Percentiles rank a stretch among this genome's conserved stretches.
Conservation (phyloP, 75 land plant genomes). For the Sequoiadendron giganteum region DNA sequence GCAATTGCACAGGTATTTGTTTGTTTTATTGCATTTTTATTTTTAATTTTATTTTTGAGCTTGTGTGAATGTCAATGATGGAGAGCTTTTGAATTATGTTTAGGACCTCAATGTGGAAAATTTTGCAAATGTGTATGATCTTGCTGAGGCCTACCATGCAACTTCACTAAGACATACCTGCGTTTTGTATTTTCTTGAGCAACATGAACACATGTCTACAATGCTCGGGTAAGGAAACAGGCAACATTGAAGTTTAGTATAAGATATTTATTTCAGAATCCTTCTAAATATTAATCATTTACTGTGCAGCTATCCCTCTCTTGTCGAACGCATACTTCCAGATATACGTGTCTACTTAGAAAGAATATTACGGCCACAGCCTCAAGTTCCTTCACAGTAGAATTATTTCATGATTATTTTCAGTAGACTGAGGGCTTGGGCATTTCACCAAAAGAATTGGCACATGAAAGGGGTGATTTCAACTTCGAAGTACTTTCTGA, state of each 20-base stretch:
- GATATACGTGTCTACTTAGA: slow-evolving; percentile 72
- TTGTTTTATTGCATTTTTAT: neutral
- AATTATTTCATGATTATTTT: neutral
- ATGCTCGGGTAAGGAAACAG: slow-evolving; percentile 63
- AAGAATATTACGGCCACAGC: slow-evolving; percentile 69
- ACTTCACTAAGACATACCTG: slow-evolving; percentile 75
- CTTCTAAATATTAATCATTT: neutral
- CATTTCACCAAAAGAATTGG: neutral
- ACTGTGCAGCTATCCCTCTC: slow-evolving; percentile 52
- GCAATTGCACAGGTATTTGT: slow-evolving; percentile 81
- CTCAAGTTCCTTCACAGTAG: neutral
- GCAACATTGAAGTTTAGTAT: neutral
- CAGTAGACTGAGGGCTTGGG: neutral
- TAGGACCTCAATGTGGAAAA: slow-evolving; percentile 87
- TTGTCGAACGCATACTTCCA: slow-evolving; percentile 78
- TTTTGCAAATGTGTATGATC: slow-evolving; percentile 74
- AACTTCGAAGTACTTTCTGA: neutral
- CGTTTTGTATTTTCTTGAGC: slow-evolving; percentile 75
- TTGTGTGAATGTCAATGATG: neutral
- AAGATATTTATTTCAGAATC: neutral
- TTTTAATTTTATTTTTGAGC: neutral
- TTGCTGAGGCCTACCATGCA: slow-evolving; percentile 92
- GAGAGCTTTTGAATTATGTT: neutral
- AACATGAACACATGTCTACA: slow-evolving; percentile 61
- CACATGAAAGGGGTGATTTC: neutral